Evolutionary conservation across 441 rosid genomes (phyloP).

Genomic region (Eruca vesicaria): DNA sequence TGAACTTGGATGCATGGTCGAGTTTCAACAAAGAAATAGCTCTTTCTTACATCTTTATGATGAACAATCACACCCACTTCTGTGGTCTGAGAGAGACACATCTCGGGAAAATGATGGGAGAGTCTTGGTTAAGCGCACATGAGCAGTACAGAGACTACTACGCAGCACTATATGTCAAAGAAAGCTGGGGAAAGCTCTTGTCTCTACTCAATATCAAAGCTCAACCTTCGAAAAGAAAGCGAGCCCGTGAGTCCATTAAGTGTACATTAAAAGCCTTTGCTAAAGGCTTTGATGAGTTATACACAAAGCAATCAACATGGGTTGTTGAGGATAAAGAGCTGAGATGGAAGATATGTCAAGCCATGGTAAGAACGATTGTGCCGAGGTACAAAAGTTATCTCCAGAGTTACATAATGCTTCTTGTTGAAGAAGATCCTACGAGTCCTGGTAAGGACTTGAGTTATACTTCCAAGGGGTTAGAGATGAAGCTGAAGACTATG

Average conservation of each 20-base stretch:
- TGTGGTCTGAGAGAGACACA: constrained; percentile 50
- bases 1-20: constrained; percentile 75
- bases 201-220: constrained; percentile 33
- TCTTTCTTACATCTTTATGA: constrained; percentile 73
- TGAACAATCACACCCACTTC: constrained; percentile 80
- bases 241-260: constrained; percentile 28
- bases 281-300: constrained; percentile 53
- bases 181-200: constrained; percentile 60
- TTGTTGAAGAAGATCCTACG: constrained; percentile 30
- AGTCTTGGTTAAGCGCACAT: constrained; percentile 65
- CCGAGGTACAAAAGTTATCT: constrained; percentile 57
- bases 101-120: constrained; percentile 76
- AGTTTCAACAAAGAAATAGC: constrained; percentile 41
- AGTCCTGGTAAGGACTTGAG: constrained; percentile 36
- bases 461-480: constrained; percentile 51
- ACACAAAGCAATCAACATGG: constrained; percentile 65
- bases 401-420: constrained; percentile 31
- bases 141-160: constrained; percentile 67
- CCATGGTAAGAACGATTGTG: constrained; percentile 46
- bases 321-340: constrained; percentile 48
- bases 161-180: constrained; percentile 56
- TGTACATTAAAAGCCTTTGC: constrained; percentile 48
- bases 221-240: constrained; percentile 24
- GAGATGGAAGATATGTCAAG: constrained; percentile 52
- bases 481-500: constrained; percentile 54